Evolutionary conservation across 768 basidiomycete species (phyloP).

Genomic region (Suillus tomentosus): DNA sequence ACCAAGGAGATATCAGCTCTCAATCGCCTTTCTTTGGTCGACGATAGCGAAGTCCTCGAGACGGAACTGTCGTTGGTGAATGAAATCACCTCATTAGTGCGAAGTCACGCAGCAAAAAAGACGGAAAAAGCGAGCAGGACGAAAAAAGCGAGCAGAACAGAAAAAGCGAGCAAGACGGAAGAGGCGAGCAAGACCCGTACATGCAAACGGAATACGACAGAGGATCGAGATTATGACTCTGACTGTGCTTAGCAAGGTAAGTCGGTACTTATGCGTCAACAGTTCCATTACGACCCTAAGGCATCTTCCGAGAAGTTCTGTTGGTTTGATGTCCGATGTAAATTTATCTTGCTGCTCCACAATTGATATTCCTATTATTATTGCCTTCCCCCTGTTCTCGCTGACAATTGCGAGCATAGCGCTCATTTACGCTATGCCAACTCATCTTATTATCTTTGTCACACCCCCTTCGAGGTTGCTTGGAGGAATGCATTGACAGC

Average conservation of each 20-base stretch:
- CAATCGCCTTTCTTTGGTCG: not conserved
- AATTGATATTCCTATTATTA: not conserved
- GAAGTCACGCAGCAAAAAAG: not conserved
- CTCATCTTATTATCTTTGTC: not conserved
- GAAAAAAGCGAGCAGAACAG: not conserved
- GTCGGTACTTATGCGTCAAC: not conserved
- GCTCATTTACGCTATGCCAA: not conserved
- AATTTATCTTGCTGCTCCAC: not conserved
- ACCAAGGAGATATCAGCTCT: conserved; percentile 55
- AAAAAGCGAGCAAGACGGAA: not conserved
- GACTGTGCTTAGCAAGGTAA: not conserved
- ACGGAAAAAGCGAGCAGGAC: not conserved
- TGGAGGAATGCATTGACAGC: not conserved
- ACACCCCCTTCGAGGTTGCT: no score
- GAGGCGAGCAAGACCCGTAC: not conserved
- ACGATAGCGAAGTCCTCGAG: not conserved
- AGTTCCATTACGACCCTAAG: not conserved
- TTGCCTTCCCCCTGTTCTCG: not conserved
- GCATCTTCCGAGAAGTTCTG: not conserved
- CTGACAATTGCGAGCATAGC: not conserved
- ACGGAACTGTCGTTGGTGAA: not conserved
- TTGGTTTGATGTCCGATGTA: not conserved
- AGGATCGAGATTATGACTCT: not conserved
- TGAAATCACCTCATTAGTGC: not conserved
- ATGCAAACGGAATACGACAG: not conserved